These are phyloP conservation scores for Chlorella sp. DNA, from an alignment of 139 green algal species.

Conservation along the genomic window DNA sequence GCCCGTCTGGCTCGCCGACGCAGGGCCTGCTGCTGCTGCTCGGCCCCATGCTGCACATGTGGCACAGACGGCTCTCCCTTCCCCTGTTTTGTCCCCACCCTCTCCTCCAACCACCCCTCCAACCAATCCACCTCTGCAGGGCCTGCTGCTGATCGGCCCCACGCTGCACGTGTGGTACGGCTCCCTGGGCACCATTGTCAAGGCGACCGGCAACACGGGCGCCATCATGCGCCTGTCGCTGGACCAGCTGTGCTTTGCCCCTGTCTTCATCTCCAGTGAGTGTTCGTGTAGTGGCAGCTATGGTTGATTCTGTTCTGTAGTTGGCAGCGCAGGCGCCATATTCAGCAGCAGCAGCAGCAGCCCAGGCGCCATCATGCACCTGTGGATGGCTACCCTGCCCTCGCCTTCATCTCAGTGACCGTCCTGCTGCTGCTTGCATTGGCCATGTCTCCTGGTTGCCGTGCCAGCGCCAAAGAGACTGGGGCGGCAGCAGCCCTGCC, in stretches of 20 bases:
- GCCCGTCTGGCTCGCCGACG: too few relatives aligned
- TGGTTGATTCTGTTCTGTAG: too few relatives aligned
- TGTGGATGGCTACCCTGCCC: too few relatives aligned
- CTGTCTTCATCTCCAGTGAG: constrained; percentile 79
- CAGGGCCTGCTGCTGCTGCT: neutral
- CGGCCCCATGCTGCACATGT: neutral
- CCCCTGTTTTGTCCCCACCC: neutral
- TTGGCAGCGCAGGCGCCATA: too few relatives aligned
- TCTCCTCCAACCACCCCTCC: neutral
- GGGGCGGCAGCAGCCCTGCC: too few relatives aligned
- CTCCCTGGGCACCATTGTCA: constrained; percentile 69
- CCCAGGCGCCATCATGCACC: too few relatives aligned
- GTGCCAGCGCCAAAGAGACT: too few relatives aligned
- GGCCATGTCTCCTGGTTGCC: too few relatives aligned
- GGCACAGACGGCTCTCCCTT: neutral
- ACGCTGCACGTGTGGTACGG: constrained; percentile 88
- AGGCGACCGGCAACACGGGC: constrained; percentile 53
- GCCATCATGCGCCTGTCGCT: constrained; percentile 58
- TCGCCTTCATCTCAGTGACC: neutral
- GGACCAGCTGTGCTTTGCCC: constrained; percentile 93
- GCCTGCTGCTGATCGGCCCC: constrained; percentile 76
- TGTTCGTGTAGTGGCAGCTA: too few relatives aligned
- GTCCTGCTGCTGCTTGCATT: too few relatives aligned
- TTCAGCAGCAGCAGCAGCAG: too few relatives aligned
- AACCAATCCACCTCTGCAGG: constrained; percentile 26